Evolutionary conservation across 805 yeast species (phyloP), one percentile per base, ranked within the genome.

Genomic region (Tetrapisispora taiwanensis): DNA sequence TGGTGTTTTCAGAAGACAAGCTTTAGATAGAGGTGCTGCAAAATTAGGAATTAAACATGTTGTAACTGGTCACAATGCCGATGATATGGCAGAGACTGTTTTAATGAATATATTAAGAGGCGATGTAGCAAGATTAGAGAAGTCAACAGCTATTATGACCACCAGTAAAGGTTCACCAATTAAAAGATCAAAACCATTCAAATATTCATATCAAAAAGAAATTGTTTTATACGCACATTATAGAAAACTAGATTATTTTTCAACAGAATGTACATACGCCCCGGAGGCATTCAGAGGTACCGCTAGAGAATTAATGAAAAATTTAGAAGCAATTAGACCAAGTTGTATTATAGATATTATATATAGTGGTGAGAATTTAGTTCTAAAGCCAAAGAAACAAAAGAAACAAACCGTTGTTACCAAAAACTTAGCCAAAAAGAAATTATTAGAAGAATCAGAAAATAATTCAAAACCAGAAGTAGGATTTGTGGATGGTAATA

Each of bases 211-310:
- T 63, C 97, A 92, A 60, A 92, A 92, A 72, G 99, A 92, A 59
- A 92, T 92, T 53, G 99, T 92, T 19, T 71, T 92, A 15, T 92
- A 92, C 65, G 99, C 99, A 1, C 98, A 92, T 59, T 92, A 88
- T 68, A 89, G 86, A 64, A 84, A 88, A 56, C 70, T 92, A 42
- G 99, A 92, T 65, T 92, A 92, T 60, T 92, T 92, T 61, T 84
- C 95, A 9, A 92, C 99, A 0, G 99, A 92, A 58, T 92, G 99
- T 62, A 82, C 96, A 0, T 92, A 92, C 67, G 95, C 98, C 0
- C 97, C 99, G 1, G 98, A 92, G 61, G 97, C 99, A 0, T 92
- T 92, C 58, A 72, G 99, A 52, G 99, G 99, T 17, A 92, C 97
- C 0, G 96, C 98, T 0, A 75, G 99, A 58, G 87, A 88, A 46